Conservation (phyloP, 164 flowering plant genomes). For the Magnolia kwangsiensis region DNA sequence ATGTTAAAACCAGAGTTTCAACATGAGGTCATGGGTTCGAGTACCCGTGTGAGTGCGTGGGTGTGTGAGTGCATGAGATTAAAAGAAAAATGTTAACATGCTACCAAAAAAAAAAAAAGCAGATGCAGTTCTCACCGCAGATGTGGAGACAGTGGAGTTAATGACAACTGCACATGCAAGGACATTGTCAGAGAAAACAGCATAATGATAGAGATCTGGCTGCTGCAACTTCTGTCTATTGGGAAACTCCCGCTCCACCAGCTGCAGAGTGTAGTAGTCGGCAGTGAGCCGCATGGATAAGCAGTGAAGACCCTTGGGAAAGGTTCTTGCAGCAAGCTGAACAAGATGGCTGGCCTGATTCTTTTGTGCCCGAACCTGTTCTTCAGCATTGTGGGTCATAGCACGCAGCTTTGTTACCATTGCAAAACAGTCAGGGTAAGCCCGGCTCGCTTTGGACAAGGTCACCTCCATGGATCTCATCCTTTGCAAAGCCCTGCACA, state of each 20-base stretch:
- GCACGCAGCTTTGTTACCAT: constrained; percentile 77
- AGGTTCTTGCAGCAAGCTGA: constrained; percentile 81
- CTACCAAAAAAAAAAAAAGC: background rate
- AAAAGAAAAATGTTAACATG: background rate
- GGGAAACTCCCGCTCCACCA: constrained; percentile 49
- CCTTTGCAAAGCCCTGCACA: constrained; percentile 70
- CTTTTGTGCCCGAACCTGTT: constrained; percentile 64
- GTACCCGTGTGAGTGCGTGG: too few relatives aligned
- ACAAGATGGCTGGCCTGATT: constrained; percentile 55
- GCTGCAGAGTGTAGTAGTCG: constrained; percentile 64
- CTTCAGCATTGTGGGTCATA: constrained; percentile 76
- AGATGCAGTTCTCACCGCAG: constrained; percentile 45
- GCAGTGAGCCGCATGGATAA: constrained; percentile 85
- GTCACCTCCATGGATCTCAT: constrained; percentile 72
- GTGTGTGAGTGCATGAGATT: background rate
- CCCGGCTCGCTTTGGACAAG: constrained; percentile 58
- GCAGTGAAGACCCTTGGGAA: constrained; percentile 91
- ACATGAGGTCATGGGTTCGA: too few relatives aligned
- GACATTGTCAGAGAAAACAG: constrained; percentile 87
- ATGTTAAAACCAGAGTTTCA: too few relatives aligned
- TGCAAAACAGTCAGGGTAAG: constrained; percentile 62
- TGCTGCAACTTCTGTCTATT: constrained; percentile 45
- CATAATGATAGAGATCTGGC: constrained; percentile 66
- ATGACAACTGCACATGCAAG: constrained; percentile 90
- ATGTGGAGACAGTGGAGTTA: constrained; percentile 63